Conservation (phyloP, 1,139 yeast species). For the Wickerhamomyces sp. region DNA sequence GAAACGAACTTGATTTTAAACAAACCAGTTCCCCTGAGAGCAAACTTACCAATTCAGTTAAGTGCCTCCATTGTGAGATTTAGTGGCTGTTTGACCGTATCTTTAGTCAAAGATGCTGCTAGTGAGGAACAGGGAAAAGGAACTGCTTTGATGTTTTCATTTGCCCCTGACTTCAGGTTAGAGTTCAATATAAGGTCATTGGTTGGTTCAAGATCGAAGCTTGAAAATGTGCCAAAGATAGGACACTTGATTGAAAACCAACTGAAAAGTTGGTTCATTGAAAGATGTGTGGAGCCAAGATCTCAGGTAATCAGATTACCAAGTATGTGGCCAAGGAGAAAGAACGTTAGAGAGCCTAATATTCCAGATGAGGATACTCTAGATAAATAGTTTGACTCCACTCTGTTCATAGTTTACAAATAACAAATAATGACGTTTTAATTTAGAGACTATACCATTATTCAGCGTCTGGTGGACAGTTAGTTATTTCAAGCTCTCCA, state of each 20-base stretch:
- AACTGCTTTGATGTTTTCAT: conserved; percentile 80
- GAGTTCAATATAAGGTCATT: conserved; percentile 83
- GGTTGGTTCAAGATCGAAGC: conserved; percentile 87
- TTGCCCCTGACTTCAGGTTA: conserved; percentile 83
- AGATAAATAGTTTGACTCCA: conserved; percentile 4
- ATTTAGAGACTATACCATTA: too few species aligned
- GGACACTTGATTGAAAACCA: conserved; percentile 79
- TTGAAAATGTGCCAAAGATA: conserved; percentile 91
- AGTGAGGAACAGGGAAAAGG: conserved; percentile 35
- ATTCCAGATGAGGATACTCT: conserved; percentile 8
- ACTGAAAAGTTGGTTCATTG: conserved; percentile 85
- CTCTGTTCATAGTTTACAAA: too few species aligned
- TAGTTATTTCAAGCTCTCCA: conserved; percentile 23
- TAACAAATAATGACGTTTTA: too few species aligned
- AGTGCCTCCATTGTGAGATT: conserved; percentile 88
- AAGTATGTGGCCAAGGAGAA: conserved; percentile 83
- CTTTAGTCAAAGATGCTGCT: conserved; percentile 30
- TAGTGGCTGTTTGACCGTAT: conserved; percentile 86
- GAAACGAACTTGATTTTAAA: conserved; percentile 80
- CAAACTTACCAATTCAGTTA: conserved; percentile 76
- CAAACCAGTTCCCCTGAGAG: conserved; percentile 81
- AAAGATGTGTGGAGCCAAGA: conserved; percentile 89
- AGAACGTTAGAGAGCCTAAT: conserved; percentile 54
- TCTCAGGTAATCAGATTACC: conserved; percentile 83
- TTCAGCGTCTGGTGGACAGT: conserved; percentile 21